These are phyloP conservation scores for Aspergillus sp. DNA, from an alignment of 2,329 filamentous ascomycete species.

Conservation along the genomic window DNA sequence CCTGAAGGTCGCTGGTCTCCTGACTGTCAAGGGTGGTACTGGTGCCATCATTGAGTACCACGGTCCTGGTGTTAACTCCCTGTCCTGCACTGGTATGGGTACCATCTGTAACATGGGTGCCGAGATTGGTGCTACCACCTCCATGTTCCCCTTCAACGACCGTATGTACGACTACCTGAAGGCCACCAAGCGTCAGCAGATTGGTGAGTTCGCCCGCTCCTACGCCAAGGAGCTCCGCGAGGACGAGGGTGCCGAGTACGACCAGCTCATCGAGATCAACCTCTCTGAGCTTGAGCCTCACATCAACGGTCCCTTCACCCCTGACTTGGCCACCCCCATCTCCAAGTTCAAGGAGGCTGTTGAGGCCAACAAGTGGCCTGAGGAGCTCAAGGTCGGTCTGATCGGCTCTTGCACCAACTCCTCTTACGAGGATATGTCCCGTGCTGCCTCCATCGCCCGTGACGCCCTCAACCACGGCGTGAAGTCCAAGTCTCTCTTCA, in stretches of 20 bases:
- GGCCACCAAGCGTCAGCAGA: conserved; percentile 85
- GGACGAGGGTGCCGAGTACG: conserved; percentile 91
- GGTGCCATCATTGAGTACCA: conserved; percentile 67
- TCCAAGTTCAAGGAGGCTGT: conserved; percentile 96
- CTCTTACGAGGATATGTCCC: conserved; percentile 86
- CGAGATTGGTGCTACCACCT: conserved; percentile 74
- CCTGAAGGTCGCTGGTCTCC: conserved; percentile 91
- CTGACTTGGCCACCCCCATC: conserved; percentile 94
- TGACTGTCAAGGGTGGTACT: conserved; percentile 97
- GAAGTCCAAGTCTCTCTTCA: conserved; percentile 92
- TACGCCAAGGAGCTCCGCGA: conserved; percentile 84
- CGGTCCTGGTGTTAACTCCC: conserved; percentile 69
- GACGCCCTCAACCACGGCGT: conserved; percentile 89
- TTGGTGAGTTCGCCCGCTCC: conserved; percentile 82
- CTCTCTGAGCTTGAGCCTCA: conserved; percentile 92
- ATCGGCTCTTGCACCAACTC: conserved; percentile 99
- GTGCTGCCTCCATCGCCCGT: conserved; percentile 84
- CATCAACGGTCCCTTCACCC: conserved; percentile 98
- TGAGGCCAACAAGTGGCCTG: conserved; percentile 92
- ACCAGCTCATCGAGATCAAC: conserved; percentile 95
- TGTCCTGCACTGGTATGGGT: conserved; percentile 83
- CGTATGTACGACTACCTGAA: conserved; percentile 94
- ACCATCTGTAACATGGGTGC: conserved; percentile 73
- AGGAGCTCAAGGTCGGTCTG: conserved; percentile 92
- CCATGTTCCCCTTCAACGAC: conserved; percentile 96